Base-by-base conservation (phyloP, 108 stramenopile species). In the Mediolabrus comicus region DNA sequence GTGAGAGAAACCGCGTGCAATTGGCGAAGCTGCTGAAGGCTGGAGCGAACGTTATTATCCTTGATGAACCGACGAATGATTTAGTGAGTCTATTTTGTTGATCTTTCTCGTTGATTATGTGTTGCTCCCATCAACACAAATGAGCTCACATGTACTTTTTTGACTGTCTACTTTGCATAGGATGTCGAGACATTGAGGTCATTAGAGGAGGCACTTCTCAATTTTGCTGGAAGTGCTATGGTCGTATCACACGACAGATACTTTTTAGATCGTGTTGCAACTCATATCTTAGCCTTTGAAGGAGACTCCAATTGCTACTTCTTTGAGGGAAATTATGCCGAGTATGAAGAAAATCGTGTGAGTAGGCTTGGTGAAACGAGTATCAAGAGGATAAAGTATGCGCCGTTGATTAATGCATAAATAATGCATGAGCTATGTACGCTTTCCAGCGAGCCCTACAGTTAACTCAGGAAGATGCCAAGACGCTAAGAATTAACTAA, bases 181-280 rank as follows among this genome's bases (percentile, higher is more conserved):
- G 98, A 98, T 64, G 91, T 92, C 0, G 94, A 92, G 59, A 94
- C 93, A 2, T 62, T 98, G 17, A 78, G 97, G 19, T 71, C 76
- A 28, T 80, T 98, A 27, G 98, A 98, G 74, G 97, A 98, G 29
- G 97, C 89, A 11, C 74, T 98, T 56, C 67, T 95, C 30, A 84
- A 86, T 49, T 99, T 95, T 87, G 93, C 89, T 8, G 98, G 98
- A 46, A 91, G 92, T 72, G 97, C 96, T 10, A 57, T 99, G 65
- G 91, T 97, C 22, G 96, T 99, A 9, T 86, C 84, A 46, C 98
- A 99, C 79, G 98, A 99, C 75, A 84, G 97, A 9, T 99, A 92
- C 79, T 97, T 99, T 73, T 66, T 99, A 52, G 95, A 99, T 81
- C 87, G 95, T 11, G 75, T 98, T 53, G 87, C 88, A 14, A 99